phyloP scores from a whole-genome alignment of 306 rosid species.

The Luffa aegyptiaca region DNA sequence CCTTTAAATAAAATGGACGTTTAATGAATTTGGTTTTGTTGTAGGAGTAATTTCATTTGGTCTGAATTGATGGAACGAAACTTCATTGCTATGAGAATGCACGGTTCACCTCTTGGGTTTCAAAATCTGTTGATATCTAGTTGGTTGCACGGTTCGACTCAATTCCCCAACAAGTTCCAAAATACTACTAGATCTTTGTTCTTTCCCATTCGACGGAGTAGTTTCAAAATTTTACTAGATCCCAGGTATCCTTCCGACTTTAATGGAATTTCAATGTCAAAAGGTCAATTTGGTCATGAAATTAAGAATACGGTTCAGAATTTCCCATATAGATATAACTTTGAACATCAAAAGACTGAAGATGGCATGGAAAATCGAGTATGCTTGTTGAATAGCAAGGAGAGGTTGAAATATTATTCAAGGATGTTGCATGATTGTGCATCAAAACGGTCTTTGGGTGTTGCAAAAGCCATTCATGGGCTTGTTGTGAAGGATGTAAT shows the following conservation, averaged over 20 bases:
- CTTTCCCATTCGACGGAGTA: slow-evolving; percentile 6
- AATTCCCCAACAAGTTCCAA: slow-evolving; percentile 12
- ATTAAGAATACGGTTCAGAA: neutral
- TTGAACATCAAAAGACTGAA: slow-evolving; percentile 7
- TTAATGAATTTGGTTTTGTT: neutral
- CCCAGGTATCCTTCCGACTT: neutral
- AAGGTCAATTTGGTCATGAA: neutral
- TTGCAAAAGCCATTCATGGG: slow-evolving; percentile 28
- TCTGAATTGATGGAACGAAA: slow-evolving; percentile 15
- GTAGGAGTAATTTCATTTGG: neutral
- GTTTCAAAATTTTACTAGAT: slow-evolving; percentile 1
- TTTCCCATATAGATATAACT: neutral
- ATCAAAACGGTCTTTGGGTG: slow-evolving; percentile 18
- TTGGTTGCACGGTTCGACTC: neutral
- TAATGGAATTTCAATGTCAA: slow-evolving; percentile 4
- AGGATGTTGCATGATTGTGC: slow-evolving; percentile 19
- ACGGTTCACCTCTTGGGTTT: slow-evolving; percentile 4
- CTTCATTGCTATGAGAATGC: slow-evolving; percentile 15
- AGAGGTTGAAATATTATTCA: slow-evolving; percentile 22
- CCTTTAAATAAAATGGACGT: neutral
- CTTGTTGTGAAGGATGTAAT: slow-evolving; percentile 22
- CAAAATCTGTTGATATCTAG: slow-evolving; percentile 14
- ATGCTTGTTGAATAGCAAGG: neutral
- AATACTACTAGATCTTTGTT: slow-evolving; percentile 7
- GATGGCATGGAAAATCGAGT: slow-evolving; percentile 1